phyloP scores from a whole-genome alignment of 1,139 yeast genomes.

The Fermentozyma sake region DNA sequence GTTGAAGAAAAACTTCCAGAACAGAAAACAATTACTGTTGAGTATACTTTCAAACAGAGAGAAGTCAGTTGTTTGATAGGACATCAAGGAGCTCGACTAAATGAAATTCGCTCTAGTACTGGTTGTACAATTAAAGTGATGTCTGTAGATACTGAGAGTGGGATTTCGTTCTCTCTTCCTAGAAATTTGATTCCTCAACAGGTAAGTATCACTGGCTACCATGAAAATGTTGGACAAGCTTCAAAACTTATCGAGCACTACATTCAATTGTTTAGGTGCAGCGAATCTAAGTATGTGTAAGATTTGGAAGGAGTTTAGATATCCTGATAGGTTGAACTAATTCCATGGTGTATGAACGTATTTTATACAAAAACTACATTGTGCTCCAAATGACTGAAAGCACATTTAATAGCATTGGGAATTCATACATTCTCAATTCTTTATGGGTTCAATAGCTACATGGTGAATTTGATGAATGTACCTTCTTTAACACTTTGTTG shows the following conservation, averaged over 20 bases:
- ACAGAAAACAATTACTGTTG: too few relatives aligned
- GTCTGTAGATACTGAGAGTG: slow-evolving; percentile 3
- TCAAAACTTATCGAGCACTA: slow-evolving; percentile 10
- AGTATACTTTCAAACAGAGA: slow-evolving; percentile 8
- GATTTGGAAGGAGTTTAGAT: too few relatives aligned
- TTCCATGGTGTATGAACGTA: slow-evolving; percentile 1
- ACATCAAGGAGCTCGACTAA: slow-evolving; percentile 20
- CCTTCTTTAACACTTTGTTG: too few relatives aligned
- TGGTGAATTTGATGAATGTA: too few relatives aligned
- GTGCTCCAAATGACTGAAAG: too few relatives aligned
- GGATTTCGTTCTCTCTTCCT: slow-evolving; percentile 5
- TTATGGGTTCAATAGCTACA: too few relatives aligned
- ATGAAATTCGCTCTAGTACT: slow-evolving; percentile 21
- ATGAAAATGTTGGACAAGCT: slow-evolving; percentile 15
- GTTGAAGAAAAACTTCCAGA: too few relatives aligned
- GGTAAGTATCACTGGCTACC: slow-evolving; percentile 13
- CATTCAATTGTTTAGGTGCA: background rate
- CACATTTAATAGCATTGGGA: too few relatives aligned
- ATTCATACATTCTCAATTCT: too few relatives aligned
- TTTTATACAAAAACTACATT: too few relatives aligned
- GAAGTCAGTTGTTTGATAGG: slow-evolving; percentile 32
- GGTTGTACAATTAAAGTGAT: slow-evolving; percentile 24
- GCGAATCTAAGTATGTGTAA: slow-evolving; percentile 1
- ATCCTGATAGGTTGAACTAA: background rate
- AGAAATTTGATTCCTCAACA: slow-evolving; percentile 11